These are phyloP conservation scores for Fonsecaea erecta DNA, from an alignment of 2,329 filamentous ascomycete species.

Conservation along the genomic window DNA sequence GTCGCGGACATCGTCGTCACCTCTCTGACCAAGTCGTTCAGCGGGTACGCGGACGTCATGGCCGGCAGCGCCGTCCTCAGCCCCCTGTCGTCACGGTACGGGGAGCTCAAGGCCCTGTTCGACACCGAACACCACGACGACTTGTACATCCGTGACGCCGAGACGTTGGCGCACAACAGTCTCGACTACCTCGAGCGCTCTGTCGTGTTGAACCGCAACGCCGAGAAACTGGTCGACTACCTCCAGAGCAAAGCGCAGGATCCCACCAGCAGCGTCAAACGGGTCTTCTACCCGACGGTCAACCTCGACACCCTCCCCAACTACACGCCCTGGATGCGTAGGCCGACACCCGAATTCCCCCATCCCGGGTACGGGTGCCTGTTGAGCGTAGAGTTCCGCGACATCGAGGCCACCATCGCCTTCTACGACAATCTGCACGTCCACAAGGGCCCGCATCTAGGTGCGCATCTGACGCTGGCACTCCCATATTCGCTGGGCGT, in stretches of 20 bases:
- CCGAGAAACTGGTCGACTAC: conserved; percentile 35
- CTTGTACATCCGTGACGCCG: conserved; percentile 37
- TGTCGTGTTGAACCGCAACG: conserved; percentile 34
- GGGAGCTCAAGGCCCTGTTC: conserved; percentile 41
- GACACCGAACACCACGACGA: conserved; percentile 31
- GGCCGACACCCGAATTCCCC: conserved; percentile 50
- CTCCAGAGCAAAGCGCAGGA: conserved; percentile 30
- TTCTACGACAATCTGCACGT: conserved; percentile 44
- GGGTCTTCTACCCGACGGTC: conserved; percentile 38
- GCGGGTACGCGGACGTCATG: conserved; percentile 61
- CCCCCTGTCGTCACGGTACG: conserved; percentile 51
- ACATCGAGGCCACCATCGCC: conserved; percentile 29
- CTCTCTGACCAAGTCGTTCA: conserved; percentile 64
- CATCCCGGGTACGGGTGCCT: conserved; percentile 62
- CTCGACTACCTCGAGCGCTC: conserved; percentile 37
- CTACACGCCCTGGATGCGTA: conserved; percentile 34
- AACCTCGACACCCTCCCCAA: conserved; percentile 5
- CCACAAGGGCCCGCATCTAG: conserved; percentile 40
- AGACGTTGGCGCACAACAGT: conserved; percentile 37
- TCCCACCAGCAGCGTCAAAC: conserved; percentile 29
- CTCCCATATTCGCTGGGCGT: conserved; percentile 25
- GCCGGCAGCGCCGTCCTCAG: conserved; percentile 58
- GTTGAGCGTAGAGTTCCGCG: conserved; percentile 56
- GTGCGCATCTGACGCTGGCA: conserved; percentile 29
- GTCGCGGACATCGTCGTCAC: conserved; percentile 58